Conservation (phyloP, 345 rosid genomes). For the Populus alba region DNA sequence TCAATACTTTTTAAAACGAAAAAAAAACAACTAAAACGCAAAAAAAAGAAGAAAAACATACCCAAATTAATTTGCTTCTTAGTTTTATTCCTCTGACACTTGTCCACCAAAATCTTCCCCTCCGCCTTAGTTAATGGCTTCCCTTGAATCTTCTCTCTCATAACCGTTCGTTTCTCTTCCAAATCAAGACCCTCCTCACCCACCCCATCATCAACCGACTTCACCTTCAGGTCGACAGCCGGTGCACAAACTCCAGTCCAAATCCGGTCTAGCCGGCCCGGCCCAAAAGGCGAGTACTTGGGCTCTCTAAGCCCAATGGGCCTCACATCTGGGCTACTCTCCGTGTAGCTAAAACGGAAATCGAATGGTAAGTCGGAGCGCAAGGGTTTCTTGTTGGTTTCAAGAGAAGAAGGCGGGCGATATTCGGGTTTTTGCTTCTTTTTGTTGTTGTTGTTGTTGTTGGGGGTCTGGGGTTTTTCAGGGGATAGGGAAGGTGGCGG, state of each 20-base stretch:
- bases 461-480: constrained; percentile 26
- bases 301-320: constrained; percentile 93
- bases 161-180: constrained; percentile 65
- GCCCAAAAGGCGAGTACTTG: constrained; percentile 92
- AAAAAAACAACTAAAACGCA: background rate
- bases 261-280: constrained; percentile 61
- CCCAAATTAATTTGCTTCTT: constrained; percentile 77
- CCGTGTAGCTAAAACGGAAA: constrained; percentile 87
- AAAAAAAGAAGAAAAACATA: background rate
- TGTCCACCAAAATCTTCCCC: constrained; percentile 70
- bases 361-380: constrained; percentile 72
- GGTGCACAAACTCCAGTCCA: constrained; percentile 97
- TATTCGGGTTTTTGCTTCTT: constrained; percentile 60
- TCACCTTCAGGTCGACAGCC: constrained; percentile 57
- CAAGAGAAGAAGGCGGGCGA: constrained; percentile 87
- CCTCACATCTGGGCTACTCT: constrained; percentile 60
- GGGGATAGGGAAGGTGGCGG: constrained; percentile 64
- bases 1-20: background rate
- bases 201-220: constrained; percentile 58
- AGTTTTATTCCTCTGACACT: constrained; percentile 62
- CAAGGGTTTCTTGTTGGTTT: constrained; percentile 39
- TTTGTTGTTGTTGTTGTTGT: constrained; percentile 12
- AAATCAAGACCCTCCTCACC: constrained; percentile 49
- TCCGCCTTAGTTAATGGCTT: constrained; percentile 62
- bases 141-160: constrained; percentile 68